A percentile compares a stretch with the other conserved stretches of the same genome.
Conservation (phyloP, 148 eudicot genomes). For the Amaranthus palmeri region DNA sequence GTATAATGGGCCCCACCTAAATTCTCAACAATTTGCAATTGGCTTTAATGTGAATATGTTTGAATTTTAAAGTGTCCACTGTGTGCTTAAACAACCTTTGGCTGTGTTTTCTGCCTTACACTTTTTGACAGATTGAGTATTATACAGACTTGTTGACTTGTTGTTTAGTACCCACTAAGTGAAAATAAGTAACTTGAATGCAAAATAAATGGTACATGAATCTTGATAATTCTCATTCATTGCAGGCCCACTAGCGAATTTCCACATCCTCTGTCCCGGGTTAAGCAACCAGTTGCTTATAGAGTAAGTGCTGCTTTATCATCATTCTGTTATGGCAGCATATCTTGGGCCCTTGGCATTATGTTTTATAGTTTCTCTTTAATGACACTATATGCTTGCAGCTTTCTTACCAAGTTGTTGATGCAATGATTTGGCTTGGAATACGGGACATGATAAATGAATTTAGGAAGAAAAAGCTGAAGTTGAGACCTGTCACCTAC, state of each 20-base stretch:
- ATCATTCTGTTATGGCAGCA: background rate
- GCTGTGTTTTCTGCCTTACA: too few relatives aligned
- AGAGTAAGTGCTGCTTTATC: slow-evolving; percentile 34
- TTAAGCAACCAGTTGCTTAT: slow-evolving; percentile 57
- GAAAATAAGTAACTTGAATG: background rate
- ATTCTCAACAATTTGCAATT: background rate
- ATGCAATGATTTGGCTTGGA: slow-evolving; percentile 81
- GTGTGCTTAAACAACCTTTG: background rate
- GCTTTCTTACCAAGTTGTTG: slow-evolving; percentile 91
- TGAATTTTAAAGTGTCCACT: background rate
- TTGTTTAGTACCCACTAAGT: too few relatives aligned
- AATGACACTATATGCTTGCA: slow-evolving; percentile 33
- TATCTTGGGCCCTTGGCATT: background rate
- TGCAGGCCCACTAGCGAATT: slow-evolving; percentile 79
- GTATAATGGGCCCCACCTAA: background rate
- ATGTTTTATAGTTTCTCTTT: background rate
- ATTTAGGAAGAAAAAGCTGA: slow-evolving; percentile 74
- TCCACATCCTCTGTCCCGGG: slow-evolving; percentile 83
- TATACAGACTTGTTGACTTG: too few relatives aligned
- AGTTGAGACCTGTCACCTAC: slow-evolving; percentile 78
- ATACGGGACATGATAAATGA: slow-evolving; percentile 87
- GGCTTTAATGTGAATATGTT: background rate
- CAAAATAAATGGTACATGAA: background rate
- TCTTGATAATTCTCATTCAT: slow-evolving; percentile 6
- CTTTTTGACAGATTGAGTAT: too few relatives aligned